Evolutionary conservation across 2,329 filamentous ascomycete species (phyloP).

Genomic region (Huntiella moniliformis): DNA sequence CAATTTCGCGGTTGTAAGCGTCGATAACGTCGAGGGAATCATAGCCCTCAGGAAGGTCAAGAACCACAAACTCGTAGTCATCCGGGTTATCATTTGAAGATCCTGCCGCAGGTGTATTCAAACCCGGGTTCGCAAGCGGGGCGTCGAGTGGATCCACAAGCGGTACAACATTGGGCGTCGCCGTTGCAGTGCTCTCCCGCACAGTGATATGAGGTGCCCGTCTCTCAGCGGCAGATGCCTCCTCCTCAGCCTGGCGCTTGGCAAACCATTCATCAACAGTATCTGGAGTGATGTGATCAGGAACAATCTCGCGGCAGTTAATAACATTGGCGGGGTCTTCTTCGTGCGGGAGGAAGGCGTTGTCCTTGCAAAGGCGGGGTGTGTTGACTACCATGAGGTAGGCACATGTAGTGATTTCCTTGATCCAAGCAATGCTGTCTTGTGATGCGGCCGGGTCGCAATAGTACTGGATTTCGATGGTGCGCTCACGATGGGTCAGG

Average conservation of each 20-base stretch:
- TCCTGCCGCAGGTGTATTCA: too few species aligned
- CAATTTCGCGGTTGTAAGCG: too few species aligned
- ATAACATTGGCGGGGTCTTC: constrained; percentile 61
- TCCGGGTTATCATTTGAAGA: too few species aligned
- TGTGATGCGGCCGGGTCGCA: constrained; percentile 56
- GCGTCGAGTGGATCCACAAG: too few species aligned
- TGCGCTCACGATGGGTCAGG: constrained; percentile 61
- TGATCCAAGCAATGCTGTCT: constrained; percentile 78
- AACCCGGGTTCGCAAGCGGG: too few species aligned
- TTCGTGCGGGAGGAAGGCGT: constrained; percentile 67
- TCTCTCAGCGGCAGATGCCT: neutral
- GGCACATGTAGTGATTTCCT: constrained; percentile 76
- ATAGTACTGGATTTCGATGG: constrained; percentile 64
- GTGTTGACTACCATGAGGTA: constrained; percentile 91
- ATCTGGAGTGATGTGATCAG: constrained; percentile 19
- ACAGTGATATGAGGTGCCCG: too few species aligned
- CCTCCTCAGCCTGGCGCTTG: constrained; percentile 20
- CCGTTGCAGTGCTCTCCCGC: too few species aligned
- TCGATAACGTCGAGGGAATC: too few species aligned
- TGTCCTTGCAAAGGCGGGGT: constrained; percentile 68
- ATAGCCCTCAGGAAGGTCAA: too few species aligned
- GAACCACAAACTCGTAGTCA: too few species aligned
- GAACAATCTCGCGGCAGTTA: constrained; percentile 52
- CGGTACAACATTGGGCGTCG: too few species aligned
- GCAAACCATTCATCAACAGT: constrained; percentile 22